Evolutionary conservation across 2,329 filamentous ascomycete species (phyloP).

Genomic region (Dothiorella sarmentorum): DNA sequence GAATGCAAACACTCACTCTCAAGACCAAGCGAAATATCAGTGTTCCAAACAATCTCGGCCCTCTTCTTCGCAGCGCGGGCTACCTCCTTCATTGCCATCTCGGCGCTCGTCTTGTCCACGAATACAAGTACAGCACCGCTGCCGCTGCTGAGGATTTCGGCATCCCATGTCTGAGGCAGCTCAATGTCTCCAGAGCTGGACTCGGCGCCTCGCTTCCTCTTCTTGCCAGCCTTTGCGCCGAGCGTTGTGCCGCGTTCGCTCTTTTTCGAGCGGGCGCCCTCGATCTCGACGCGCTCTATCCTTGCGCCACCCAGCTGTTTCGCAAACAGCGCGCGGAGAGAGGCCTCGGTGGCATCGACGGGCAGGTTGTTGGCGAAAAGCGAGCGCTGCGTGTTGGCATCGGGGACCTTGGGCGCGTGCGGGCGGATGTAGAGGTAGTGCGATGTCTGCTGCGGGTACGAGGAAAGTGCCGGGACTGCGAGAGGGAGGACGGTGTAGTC

Average conservation of each 20-base stretch:
- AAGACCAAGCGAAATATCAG: constrained; percentile 46
- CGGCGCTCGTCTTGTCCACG: constrained; percentile 76
- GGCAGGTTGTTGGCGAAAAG: constrained; percentile 92
- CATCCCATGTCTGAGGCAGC: constrained; percentile 71
- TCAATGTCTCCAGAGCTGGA: constrained; percentile 36
- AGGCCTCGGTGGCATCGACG: constrained; percentile 72
- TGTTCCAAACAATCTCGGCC: constrained; percentile 65
- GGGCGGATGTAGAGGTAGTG: constrained; percentile 87
- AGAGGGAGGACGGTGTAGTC: constrained; percentile 70
- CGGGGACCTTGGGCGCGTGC: constrained; percentile 66
- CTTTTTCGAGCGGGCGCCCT: constrained; percentile 54
- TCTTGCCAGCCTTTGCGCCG: constrained; percentile 44
- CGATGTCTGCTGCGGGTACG: constrained; percentile 59
- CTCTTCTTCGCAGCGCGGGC: constrained; percentile 57
- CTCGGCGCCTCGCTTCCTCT: constrained; percentile 51
- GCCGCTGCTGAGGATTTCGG: constrained; percentile 67
- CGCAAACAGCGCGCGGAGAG: constrained; percentile 73
- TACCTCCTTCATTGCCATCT: constrained; percentile 72
- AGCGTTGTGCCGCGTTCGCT: constrained; percentile 21
- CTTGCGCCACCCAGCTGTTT: constrained; percentile 71
- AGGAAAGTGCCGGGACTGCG: constrained; percentile 58
- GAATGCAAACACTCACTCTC: constrained; percentile 43
- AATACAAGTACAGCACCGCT: constrained; percentile 78
- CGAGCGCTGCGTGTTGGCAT: constrained; percentile 67
- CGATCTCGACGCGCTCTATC: constrained; percentile 75